Evolutionary conservation across 345 rosid genomes (phyloP).

Genomic region (Boechera stricta): DNA sequence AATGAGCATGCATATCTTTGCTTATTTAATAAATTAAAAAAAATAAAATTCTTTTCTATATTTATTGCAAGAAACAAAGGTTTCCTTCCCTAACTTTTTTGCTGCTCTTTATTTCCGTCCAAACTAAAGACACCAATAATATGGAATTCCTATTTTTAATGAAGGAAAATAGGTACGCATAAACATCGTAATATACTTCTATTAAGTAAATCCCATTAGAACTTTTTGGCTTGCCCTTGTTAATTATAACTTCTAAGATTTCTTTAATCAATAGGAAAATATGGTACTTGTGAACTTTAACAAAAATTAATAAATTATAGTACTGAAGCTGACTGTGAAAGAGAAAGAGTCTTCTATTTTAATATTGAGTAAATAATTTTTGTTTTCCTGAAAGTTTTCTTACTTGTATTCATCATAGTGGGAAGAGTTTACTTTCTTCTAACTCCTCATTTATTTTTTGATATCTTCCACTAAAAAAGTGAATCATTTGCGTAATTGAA

Average conservation of each 20-base stretch:
- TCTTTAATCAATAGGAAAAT: background rate
- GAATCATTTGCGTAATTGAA: conserved; percentile 19
- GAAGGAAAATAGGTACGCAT: background rate
- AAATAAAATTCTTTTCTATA: background rate
- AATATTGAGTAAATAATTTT: background rate
- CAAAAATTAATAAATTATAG: background rate
- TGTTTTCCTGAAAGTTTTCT: background rate
- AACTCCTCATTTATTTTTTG: conserved; percentile 34
- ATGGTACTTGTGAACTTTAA: background rate
- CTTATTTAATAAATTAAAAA: conserved; percentile 16
- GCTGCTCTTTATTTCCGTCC: conserved; percentile 26
- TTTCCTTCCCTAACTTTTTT: conserved; percentile 13
- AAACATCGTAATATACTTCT: conserved; percentile 1
- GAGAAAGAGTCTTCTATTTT: background rate
- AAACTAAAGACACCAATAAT: conserved; percentile 20
- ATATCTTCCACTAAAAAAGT: conserved; percentile 44
- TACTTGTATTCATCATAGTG: conserved; percentile 35
- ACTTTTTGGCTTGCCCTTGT: background rate
- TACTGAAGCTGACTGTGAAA: conserved; percentile 25
- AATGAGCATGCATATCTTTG: conserved; percentile 41
- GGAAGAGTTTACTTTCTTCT: conserved; percentile 16
- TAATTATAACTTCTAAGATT: background rate
- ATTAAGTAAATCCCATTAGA: background rate
- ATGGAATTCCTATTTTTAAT: background rate
- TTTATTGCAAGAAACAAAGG: background rate